Base-by-base conservation (phyloP, 306 rosid genomes). In the Bauhinia variegata region DNA sequence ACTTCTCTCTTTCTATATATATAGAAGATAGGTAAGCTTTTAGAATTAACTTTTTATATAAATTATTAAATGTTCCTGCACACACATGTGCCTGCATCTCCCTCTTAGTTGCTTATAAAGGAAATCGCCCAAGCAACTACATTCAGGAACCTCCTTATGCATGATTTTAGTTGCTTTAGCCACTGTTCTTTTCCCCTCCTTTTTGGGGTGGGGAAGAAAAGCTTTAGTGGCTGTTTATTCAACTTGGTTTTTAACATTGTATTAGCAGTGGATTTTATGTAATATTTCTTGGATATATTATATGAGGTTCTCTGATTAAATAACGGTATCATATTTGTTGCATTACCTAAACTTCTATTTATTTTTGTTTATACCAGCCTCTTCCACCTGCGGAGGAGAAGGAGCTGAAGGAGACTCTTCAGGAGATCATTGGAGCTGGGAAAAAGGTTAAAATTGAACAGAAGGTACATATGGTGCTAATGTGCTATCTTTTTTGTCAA, bases 361-460 rank as follows among this genome's bases (percentile, higher is more conserved):
- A 9, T 65, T 68, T 51, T 57, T 38, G 41, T 55, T 57, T 52
- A 58, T 61, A 28, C 58, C 78, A 95, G 97, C 83, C 96, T 67
- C 88, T 90, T 74, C 96, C 99, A 7, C 62, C 95, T 28, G 85
- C 84, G 68, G 99, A 93, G 79, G 99, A 90, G 87, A 85, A 82
- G 71, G 99, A 87, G 33, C 74, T 93, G 87, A 88, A 80, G 82
- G 92, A 85, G 50, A 85, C 96, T 63, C 67, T 95, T 67, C 97
- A 86, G 70, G 89, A 82, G 6, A 80, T 93, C 13, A 42, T 93
- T 36, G 99, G 97, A 18, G 78, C 87, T 4, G 96, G 95, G 36
- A 77, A 85, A 71, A 90, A 75, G 78, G 88, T 95, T 73, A 46
- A 60, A 6, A 85, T 95, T 70, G 96, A 95, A 65, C 97, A 86